These are phyloP conservation scores for Pseudocercospora pini-densiflorae DNA, from an alignment of 2,329 filamentous ascomycete genomes.

Conservation along the genomic window DNA sequence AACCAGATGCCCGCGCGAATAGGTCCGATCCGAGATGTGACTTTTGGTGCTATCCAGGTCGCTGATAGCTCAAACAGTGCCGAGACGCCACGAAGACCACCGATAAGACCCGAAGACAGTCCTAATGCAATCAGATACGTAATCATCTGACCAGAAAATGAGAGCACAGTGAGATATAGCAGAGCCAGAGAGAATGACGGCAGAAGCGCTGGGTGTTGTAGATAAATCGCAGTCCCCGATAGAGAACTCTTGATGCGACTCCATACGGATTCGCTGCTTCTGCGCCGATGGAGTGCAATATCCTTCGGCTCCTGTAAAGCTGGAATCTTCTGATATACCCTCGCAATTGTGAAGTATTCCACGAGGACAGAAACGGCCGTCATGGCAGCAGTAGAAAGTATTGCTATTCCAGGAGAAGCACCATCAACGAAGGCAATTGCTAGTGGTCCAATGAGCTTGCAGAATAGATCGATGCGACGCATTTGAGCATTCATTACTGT, in stretches of 20 bases:
- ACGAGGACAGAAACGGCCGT: slow-evolving; percentile 53
- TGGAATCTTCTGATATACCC: slow-evolving; percentile 44
- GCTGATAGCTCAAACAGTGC: slow-evolving; percentile 63
- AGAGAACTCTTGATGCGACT: slow-evolving; percentile 16
- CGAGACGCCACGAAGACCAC: slow-evolving; percentile 57
- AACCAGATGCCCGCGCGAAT: slow-evolving; percentile 60
- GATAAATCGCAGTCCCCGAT: slow-evolving; percentile 48
- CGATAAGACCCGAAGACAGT: slow-evolving; percentile 58
- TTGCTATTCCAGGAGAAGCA: slow-evolving; percentile 55
- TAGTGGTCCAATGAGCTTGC: slow-evolving; percentile 61
- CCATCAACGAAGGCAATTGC: slow-evolving; percentile 55
- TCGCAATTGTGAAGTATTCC: slow-evolving; percentile 60
- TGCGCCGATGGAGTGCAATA: background rate
- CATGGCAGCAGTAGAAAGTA: slow-evolving; percentile 56
- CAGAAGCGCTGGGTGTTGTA: slow-evolving; percentile 60
- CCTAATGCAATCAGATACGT: slow-evolving; percentile 64
- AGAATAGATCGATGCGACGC: slow-evolving; percentile 63
- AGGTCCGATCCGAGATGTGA: slow-evolving; percentile 55
- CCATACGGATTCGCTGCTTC: slow-evolving; percentile 8
- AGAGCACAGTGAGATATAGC: slow-evolving; percentile 66
- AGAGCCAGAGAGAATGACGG: slow-evolving; percentile 64
- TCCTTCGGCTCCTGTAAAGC: slow-evolving; percentile 29
- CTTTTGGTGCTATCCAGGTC: slow-evolving; percentile 62
- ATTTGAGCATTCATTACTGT: slow-evolving; percentile 62
- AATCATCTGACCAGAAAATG: slow-evolving; percentile 66